Conservation (phyloP, 768 basidiomycete species). For the Dictyophora rubrovolvata region DNA sequence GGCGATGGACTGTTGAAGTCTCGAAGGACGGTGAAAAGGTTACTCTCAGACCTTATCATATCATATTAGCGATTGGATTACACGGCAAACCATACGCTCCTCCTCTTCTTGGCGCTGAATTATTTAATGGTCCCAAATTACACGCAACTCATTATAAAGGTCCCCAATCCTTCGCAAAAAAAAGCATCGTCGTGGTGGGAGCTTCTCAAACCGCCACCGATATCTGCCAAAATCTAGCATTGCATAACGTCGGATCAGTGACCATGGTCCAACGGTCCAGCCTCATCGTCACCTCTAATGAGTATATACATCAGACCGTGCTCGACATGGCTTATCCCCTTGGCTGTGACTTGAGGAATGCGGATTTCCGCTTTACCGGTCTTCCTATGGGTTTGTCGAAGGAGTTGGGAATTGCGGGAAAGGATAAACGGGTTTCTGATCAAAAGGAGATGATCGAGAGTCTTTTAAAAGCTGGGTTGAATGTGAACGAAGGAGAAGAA, state of each 20-base stretch:
- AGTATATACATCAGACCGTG: neutral
- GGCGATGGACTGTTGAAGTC: constrained; percentile 27
- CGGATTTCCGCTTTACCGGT: neutral
- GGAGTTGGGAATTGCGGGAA: constrained; percentile 9
- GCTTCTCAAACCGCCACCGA: constrained; percentile 6
- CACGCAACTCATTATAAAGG: constrained; percentile 26
- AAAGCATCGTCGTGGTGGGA: constrained; percentile 4
- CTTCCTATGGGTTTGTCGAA: neutral
- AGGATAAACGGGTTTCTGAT: constrained; percentile 8
- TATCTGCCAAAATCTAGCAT: constrained; percentile 2
- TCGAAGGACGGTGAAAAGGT: constrained; percentile 20
- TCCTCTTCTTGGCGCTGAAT: constrained; percentile 14
- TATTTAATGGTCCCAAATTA: constrained; percentile 23
- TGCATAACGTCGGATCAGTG: neutral
- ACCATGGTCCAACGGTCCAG: constrained; percentile 9
- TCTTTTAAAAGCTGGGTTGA: constrained; percentile 27
- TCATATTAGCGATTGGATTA: constrained; percentile 30
- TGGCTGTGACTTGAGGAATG: neutral
- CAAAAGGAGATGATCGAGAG: constrained; percentile 27
- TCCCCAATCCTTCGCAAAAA: constrained; percentile 9
- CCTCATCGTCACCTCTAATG: neutral
- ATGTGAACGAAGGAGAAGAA: constrained; percentile 25
- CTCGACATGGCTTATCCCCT: neutral
- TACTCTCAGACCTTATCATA: constrained; percentile 28
- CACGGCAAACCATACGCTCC: constrained; percentile 28